Evolutionary conservation across 176 grass and related monocot genomes (phyloP), one percentile per base, ranked within the genome.

Genomic region (Coix lacrymajobi): DNA sequence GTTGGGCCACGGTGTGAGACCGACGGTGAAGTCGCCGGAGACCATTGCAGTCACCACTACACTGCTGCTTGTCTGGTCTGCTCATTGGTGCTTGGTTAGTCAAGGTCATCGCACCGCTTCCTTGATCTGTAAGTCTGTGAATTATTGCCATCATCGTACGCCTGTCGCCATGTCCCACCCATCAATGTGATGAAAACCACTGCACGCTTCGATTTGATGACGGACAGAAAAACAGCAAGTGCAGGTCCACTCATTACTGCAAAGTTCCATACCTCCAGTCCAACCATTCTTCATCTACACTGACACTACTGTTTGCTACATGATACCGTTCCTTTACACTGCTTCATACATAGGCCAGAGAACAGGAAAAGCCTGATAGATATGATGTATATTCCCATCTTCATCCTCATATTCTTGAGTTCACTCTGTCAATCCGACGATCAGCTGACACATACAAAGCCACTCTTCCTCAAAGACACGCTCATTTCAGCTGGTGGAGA

Each of bases 401-500:
- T 74, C 4, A 44, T 64, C 29, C 29, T 74, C 56, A 29, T 73
- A 5, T 12, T 83, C 58, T 51, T 73, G 8, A 32, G 14, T 20
- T 62, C 75, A 4, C n/a, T 60, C 24, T 28, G 57, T 2, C 57
- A 11, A 60, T 60, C 57, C 57, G 24, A 26, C n/a, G 1, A 83
- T 16, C 33, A 69, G 29, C 34, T 90, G 14, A 74, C 57, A 16
- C 36, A 11, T 0, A 67, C 31, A 3, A 63, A 75, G 41, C 62
- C 38, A 7, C 69, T 90, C 11, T 61, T 62, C 15, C 4, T 60
- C 10, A 11, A 52, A n/a, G 66, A 51, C 29, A 79, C n/a, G 3
- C 52, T 90, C 11, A 10, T 79, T 66, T 90, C 83, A 15, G 62
- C 79, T 5, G 74, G 66, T 11, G 37, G 83, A 2, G 52, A n/a